These are phyloP conservation scores for Crithidia brevicula DNA, from an alignment of 208 protist genomes.

Conservation along the genomic window DNA sequence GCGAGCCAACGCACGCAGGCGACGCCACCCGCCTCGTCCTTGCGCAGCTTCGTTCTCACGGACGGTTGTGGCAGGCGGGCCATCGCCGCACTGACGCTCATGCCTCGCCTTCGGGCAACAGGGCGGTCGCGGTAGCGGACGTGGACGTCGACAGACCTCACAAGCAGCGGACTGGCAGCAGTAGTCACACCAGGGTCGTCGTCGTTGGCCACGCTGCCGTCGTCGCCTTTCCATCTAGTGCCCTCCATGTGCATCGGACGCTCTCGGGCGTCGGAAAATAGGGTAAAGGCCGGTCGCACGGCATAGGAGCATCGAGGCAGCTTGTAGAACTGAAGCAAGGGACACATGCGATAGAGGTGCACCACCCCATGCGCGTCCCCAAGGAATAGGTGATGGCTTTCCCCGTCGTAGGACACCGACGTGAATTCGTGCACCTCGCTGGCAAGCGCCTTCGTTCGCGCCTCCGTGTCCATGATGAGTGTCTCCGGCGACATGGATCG, in stretches of 20 bases:
- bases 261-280: not conserved
- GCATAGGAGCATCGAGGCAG: conserved; percentile 44
- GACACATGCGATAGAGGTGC: conserved; percentile 60
- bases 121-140: not conserved
- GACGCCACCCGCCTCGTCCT: conserved; percentile 1
- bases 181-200: not conserved
- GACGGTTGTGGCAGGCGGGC: not conserved
- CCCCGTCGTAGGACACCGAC: conserved; percentile 51
- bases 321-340: conserved; percentile 46
- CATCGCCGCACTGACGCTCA: not conserved
- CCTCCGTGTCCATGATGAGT: not conserved
- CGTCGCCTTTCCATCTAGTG: not conserved
- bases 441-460: not conserved
- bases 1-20: conserved; percentile 49
- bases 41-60: not conserved
- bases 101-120: conserved; percentile 1
- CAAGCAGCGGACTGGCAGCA: not conserved
- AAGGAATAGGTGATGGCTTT: conserved; percentile 68
- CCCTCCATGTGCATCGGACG: not conserved
- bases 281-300: conserved; percentile 27
- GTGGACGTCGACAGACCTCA: conserved; percentile 29
- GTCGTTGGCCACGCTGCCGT: not conserved
- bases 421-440: conserved; percentile 35
- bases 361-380: conserved; percentile 55
- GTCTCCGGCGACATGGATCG: not conserved